phyloP scores from a whole-genome alignment of 208 protist species.

The Crithidia sp. region DNA sequence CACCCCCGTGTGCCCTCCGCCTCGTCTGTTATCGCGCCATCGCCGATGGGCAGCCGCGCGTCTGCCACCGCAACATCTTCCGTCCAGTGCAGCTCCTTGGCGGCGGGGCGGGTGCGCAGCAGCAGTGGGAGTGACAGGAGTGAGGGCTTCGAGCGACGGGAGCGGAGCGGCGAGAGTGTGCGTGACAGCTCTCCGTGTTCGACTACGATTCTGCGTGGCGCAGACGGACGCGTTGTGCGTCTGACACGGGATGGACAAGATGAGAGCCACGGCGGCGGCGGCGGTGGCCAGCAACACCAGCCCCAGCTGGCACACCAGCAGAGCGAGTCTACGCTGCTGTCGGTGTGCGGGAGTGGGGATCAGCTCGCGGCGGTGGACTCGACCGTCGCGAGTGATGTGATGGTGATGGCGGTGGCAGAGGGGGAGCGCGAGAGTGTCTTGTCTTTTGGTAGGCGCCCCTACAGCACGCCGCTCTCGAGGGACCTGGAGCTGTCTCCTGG shows the following conservation, averaged over 20 bases:
- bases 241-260: background rate
- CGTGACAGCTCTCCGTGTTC: background rate
- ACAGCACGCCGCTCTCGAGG: background rate
- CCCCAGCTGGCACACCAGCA: background rate
- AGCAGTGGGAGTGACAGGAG: background rate
- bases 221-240: background rate
- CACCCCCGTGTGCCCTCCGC: background rate
- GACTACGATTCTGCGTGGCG: background rate
- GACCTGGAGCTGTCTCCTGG: background rate
- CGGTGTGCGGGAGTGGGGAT: background rate
- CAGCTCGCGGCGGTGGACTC: background rate
- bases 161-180: background rate
- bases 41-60: background rate
- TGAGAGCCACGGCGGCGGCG: background rate
- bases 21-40: background rate
- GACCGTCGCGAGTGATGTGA: background rate
- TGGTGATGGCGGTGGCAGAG: background rate
- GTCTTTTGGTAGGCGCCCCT: background rate
- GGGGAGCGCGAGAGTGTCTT: background rate
- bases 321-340: constrained; percentile 10
- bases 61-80: background rate
- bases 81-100: background rate
- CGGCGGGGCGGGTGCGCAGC: background rate
- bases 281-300: background rate
- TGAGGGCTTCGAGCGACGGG: background rate